These are phyloP conservation scores for Beauveria varroae DNA, from an alignment of 2,329 filamentous ascomycete species.

Conservation along the genomic window DNA sequence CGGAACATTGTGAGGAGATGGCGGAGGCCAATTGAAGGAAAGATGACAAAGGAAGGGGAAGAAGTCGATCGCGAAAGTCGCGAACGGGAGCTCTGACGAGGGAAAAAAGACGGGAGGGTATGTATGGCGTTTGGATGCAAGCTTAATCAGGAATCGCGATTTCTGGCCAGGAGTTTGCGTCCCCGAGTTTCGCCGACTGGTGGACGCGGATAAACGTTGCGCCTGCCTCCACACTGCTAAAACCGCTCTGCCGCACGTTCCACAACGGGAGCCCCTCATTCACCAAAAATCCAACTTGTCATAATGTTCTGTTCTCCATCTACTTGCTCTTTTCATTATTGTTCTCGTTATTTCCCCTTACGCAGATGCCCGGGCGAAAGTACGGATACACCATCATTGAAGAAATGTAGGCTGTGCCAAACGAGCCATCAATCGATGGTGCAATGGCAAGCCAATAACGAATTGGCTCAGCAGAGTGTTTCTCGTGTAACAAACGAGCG, in stretches of 20 bases:
- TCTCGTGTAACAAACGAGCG: too few species aligned
- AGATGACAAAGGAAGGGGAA: slow-evolving; percentile 9
- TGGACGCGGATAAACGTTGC: slow-evolving; percentile 12
- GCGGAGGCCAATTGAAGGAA: slow-evolving; percentile 11
- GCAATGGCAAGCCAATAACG: too few species aligned
- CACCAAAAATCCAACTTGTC: not conserved
- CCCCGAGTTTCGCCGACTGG: slow-evolving; percentile 14
- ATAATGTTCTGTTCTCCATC: too few species aligned
- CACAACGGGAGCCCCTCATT: not conserved
- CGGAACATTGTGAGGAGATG: slow-evolving; percentile 64
- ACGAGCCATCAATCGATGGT: too few species aligned
- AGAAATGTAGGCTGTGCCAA: too few species aligned
- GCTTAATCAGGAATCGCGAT: slow-evolving; percentile 10
- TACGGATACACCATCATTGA: too few species aligned
- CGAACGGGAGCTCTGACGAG: slow-evolving; percentile 2
- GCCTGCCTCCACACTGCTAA: slow-evolving; percentile 1
- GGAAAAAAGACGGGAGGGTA: not conserved
- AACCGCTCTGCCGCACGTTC: not conserved
- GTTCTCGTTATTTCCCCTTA: too few species aligned
- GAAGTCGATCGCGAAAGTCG: slow-evolving; percentile 12
- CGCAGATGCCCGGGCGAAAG: too few species aligned
- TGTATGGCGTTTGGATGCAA: slow-evolving; percentile 4
- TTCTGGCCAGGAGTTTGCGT: slow-evolving; percentile 11
- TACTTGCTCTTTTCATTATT: too few species aligned
- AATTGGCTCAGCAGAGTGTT: too few species aligned